These are phyloP conservation scores for Geotrichum macrosporum DNA, from an alignment of 1,139 yeast genomes.

Conservation along the genomic window DNA sequence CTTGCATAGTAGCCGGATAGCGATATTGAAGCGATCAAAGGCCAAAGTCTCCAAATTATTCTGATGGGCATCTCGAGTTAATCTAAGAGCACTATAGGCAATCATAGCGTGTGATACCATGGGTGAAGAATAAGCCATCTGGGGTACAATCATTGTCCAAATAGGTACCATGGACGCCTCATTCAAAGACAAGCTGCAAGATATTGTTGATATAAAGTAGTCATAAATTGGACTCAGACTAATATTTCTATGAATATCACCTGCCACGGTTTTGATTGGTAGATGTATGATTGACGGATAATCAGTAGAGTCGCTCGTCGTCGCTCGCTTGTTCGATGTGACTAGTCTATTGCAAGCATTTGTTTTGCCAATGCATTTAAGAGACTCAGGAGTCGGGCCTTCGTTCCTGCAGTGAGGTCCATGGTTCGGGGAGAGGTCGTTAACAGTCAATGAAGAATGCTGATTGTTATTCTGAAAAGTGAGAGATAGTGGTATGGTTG, in stretches of 20 bases:
- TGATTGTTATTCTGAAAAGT: no score
- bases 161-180: background rate
- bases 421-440: no score
- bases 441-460: no score
- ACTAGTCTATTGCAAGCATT: no score
- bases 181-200: slow-evolving; percentile 4
- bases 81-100: slow-evolving; percentile 15
- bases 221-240: slow-evolving; percentile 11
- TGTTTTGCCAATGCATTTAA: no score
- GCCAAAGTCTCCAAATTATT: slow-evolving; percentile 12
- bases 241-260: slow-evolving; percentile 4
- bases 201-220: background rate
- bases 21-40: slow-evolving; percentile 5
- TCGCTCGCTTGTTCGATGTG: no score
- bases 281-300: no score
- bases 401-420: no score
- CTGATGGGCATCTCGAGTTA: slow-evolving; percentile 1
- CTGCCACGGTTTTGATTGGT: background rate
- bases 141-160: slow-evolving; percentile 18
- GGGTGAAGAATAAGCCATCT: slow-evolving; percentile 8
- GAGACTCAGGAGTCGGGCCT: no score
- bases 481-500: no score
- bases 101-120: slow-evolving; percentile 16
- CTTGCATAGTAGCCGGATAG: slow-evolving; percentile 8
- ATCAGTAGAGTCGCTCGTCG: no score